Evolutionary conservation across 2,329 filamentous ascomycete genomes (phyloP), one percentile per base, ranked within the genome.

Genomic region (Aureobasidium sp.): DNA sequence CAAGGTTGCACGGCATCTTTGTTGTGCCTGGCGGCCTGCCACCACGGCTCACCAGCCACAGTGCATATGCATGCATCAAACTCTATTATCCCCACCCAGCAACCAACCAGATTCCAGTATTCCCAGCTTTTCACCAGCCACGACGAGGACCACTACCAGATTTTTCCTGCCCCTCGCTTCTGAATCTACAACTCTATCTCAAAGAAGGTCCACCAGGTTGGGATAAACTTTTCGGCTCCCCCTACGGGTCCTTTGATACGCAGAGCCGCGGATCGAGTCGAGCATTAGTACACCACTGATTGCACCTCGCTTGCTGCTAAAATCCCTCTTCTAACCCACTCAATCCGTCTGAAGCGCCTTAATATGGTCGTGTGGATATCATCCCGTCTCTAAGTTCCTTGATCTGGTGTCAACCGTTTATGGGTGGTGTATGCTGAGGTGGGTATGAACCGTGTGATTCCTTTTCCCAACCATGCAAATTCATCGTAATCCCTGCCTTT

Each of bases 61-160:
- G 27, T 47, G 54, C 53, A 57, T 45, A 36, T 58, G 52, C 52
- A 44, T 55, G 52, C 52, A 55, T 55, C 37, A 55, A 55, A 55
- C 37, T 44, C n/a, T 55, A 30, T 47, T 58, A 29, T 47, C 37
- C 54, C 54, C 42, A 30, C 53, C 53, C 29, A 42, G 42, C 54
- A 45, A 58, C 41, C 54, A 29, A 9, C 53, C 37, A 45, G 6
- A n/a, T n/a, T n/a, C n/a, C n/a, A n/a, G n/a, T 45, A n/a, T 45
- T 47, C 34, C n/a, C 42, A 45, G 54, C 29, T 27, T 37, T 11
- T 9, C 29, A 47, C 42, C 30, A 58, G 30, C 42, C 54, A 47
- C 54, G 15, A 47, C 7, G 21, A 25, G 32, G 13, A 9, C 8
- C 13, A 32, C 42, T 1, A 47, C 11, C 21, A 3, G 41, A 37